Evolutionary conservation across 73 alveolate species (phyloP).

Genomic region (Stentor roeselii): DNA sequence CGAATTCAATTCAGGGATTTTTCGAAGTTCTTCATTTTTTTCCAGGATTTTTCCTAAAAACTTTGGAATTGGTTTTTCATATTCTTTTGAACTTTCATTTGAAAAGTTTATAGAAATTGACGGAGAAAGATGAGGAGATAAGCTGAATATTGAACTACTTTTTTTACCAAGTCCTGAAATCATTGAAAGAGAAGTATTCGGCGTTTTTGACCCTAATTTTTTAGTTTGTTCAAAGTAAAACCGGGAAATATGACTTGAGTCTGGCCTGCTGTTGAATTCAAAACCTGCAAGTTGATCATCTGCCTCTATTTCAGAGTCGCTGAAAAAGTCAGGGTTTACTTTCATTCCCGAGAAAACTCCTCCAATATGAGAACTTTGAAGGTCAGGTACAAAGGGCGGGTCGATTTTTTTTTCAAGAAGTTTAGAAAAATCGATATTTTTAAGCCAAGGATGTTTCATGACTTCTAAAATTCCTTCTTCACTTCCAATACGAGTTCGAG

Average conservation of each 20-base stretch:
- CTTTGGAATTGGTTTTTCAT: neutral
- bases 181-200: too few species aligned
- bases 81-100: neutral
- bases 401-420: conserved; percentile 53
- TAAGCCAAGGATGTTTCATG: conserved; percentile 79
- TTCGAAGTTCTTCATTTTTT: neutral
- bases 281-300: neutral
- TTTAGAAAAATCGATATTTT: conserved; percentile 70
- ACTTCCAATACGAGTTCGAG: conserved; percentile 59
- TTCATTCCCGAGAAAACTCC: conserved; percentile 61
- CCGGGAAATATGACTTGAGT: neutral
- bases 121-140: neutral
- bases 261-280: neutral
- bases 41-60: neutral
- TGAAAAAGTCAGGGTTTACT: conserved; percentile 2
- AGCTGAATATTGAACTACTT: neutral
- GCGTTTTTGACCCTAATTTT: neutral
- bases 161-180: neutral
- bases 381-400: conserved; percentile 78
- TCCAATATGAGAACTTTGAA: conserved; percentile 55
- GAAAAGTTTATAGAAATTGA: neutral
- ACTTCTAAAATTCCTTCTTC: conserved; percentile 60
- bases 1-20: neutral
- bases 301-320: neutral
- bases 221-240: neutral